phyloP scores from a whole-genome alignment of 2,329 filamentous ascomycete species.

The Microsporum ferrugineum region DNA sequence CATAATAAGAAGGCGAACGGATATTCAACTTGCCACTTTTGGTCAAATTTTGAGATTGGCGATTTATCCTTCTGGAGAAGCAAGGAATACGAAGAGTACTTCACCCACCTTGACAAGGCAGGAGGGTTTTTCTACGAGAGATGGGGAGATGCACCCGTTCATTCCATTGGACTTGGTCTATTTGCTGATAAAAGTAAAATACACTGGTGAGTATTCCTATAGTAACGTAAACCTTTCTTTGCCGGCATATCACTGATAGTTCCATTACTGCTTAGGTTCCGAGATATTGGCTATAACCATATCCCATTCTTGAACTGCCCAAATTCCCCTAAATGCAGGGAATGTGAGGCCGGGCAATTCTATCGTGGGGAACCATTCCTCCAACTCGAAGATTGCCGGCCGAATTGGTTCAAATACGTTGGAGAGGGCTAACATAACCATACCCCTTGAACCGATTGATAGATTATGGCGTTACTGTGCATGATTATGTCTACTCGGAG shows the following conservation, averaged over 20 bases:
- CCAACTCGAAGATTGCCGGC: conserved; percentile 81
- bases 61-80: conserved; percentile 90
- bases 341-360: conserved; percentile 74
- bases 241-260: neutral
- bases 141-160: conserved; percentile 96
- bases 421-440: conserved; percentile 50
- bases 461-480: neutral
- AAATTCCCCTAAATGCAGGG: conserved; percentile 85
- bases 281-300: conserved; percentile 96
- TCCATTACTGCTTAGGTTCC: conserved; percentile 57
- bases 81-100: conserved; percentile 86
- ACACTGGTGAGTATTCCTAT: conserved; percentile 59
- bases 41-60: conserved; percentile 96
- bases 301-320: conserved; percentile 99
- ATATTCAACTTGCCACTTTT: conserved; percentile 98
- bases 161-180: conserved; percentile 81
- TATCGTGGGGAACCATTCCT: conserved; percentile 81
- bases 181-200: conserved; percentile 87
- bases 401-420: conserved; percentile 94
- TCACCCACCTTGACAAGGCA: conserved; percentile 83
- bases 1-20: conserved; percentile 74
- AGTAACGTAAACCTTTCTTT: neutral
- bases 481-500: neutral
- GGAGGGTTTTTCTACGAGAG: conserved; percentile 98
- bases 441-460: neutral